Evolutionary conservation across 768 basidiomycete genomes (phyloP).

Genomic region (Mycena haematopus): DNA sequence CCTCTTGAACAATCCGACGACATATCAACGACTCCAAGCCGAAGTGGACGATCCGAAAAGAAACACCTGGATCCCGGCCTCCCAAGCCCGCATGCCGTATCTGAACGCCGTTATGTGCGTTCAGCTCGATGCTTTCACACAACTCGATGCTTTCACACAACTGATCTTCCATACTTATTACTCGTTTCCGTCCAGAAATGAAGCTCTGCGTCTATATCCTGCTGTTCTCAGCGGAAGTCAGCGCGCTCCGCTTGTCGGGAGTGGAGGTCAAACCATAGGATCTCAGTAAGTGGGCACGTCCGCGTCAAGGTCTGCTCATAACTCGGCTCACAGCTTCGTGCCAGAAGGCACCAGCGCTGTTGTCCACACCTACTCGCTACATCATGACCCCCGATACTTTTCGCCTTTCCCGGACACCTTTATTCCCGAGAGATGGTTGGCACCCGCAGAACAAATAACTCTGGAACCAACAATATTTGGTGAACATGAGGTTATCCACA

Average conservation of each 20-base stretch:
- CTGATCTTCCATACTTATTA: neutral
- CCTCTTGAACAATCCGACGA: constrained; percentile 40
- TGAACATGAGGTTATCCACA: constrained; percentile 30
- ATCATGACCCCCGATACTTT: constrained; percentile 46
- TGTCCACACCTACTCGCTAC: constrained; percentile 46
- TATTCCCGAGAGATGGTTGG: constrained; percentile 48
- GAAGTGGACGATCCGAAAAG: constrained; percentile 42
- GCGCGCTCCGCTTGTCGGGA: constrained; percentile 43
- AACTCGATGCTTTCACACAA: too few species aligned
- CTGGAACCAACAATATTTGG: constrained; percentile 31
- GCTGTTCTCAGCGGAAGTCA: constrained; percentile 56
- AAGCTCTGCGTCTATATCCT: constrained; percentile 55
- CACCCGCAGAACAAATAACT: constrained; percentile 28
- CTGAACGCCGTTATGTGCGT: constrained; percentile 46
- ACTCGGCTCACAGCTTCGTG: constrained; percentile 38
- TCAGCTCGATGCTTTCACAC: neutral
- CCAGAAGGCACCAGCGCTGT: constrained; percentile 47
- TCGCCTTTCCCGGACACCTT: constrained; percentile 45
- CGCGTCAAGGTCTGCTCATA: neutral
- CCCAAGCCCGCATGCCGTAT: constrained; percentile 41
- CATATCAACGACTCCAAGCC: constrained; percentile 40
- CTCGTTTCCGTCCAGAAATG: constrained; percentile 46
- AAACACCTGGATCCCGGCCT: constrained; percentile 34
- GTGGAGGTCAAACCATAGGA: constrained; percentile 47
- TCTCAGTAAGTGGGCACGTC: constrained; percentile 40